Conservation (phyloP, 2,329 filamentous ascomycete genomes). For the Paraconiothyrium brasiliense region DNA sequence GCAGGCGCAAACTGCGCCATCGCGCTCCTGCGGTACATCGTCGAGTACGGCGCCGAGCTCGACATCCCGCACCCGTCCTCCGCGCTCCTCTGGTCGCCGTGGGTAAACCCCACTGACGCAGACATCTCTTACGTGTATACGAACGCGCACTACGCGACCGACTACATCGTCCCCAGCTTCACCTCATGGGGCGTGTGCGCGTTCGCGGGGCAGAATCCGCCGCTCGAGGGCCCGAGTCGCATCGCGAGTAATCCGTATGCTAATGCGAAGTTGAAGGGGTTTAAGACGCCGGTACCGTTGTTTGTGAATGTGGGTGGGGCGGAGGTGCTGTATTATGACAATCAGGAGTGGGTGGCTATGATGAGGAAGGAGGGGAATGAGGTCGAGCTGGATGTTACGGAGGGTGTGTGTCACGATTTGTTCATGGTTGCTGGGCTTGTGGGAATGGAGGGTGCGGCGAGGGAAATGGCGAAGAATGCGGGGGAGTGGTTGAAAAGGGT, state of each 20-base stretch:
- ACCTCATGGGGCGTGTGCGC: conserved; percentile 54
- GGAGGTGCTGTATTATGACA: conserved; percentile 56
- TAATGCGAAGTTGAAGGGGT: conserved; percentile 48
- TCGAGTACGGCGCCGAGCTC: conserved; percentile 49
- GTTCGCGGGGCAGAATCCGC: conserved; percentile 38
- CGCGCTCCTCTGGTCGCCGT: conserved; percentile 56
- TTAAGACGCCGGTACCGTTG: conserved; percentile 51
- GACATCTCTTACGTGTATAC: conserved; percentile 33
- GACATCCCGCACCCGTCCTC: conserved; percentile 48
- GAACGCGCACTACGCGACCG: conserved; percentile 50
- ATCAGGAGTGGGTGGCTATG: conserved; percentile 47
- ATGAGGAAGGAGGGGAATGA: conserved; percentile 53
- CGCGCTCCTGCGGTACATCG: conserved; percentile 58
- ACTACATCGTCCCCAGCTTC: conserved; percentile 54
- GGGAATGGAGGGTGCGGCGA: conserved; percentile 55
- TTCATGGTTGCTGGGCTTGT: conserved; percentile 51
- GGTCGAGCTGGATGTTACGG: conserved; percentile 54
- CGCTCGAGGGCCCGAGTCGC: conserved; percentile 19
- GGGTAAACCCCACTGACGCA: conserved; percentile 50
- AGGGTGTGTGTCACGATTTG: conserved; percentile 58
- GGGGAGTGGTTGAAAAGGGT: conserved; percentile 46
- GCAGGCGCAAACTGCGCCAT: conserved; percentile 60
- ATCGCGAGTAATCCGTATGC: conserved; percentile 48
- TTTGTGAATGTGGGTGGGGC: conserved; percentile 53
- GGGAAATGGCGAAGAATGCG: conserved; percentile 46